phyloP scores from a whole-genome alignment of 805 yeast species.

The Kuraishia capsulata region DNA sequence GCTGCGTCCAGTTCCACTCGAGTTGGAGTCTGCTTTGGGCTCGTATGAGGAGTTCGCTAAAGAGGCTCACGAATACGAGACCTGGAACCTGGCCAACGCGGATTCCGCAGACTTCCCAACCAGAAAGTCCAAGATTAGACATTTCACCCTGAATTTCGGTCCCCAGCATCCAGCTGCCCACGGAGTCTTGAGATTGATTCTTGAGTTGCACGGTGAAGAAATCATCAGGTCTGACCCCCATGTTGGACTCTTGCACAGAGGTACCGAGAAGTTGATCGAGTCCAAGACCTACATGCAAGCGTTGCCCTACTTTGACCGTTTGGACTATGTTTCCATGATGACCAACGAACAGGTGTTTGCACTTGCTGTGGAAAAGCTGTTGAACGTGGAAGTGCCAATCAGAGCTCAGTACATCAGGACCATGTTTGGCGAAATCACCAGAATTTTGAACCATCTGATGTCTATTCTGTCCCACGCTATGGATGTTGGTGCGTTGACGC shows the following conservation, averaged over 20 bases:
- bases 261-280: constrained; percentile 84
- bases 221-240: constrained; percentile 84
- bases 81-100: constrained; percentile 23
- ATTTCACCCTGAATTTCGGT: constrained; percentile 84
- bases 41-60: constrained; percentile 23
- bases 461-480: constrained; percentile 80
- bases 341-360: constrained; percentile 82
- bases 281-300: constrained; percentile 84
- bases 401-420: constrained; percentile 83
- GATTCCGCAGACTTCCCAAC: constrained; percentile 26
- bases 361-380: constrained; percentile 74
- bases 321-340: constrained; percentile 84
- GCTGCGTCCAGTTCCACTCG: background rate
- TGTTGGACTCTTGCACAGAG: constrained; percentile 80
- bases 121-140: constrained; percentile 54
- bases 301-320: constrained; percentile 78
- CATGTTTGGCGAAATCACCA: constrained; percentile 78
- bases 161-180: constrained; percentile 96
- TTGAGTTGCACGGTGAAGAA: constrained; percentile 85
- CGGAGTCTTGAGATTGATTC: constrained; percentile 79
- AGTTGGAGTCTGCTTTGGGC: constrained; percentile 32
- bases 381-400: constrained; percentile 77
- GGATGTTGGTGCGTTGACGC: constrained; percentile 93
- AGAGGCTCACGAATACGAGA: constrained; percentile 23
- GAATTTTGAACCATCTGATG: constrained; percentile 79